Base-by-base conservation (phyloP, 108 stramenopile genomes). In the Nitzschia putrida region DNA sequence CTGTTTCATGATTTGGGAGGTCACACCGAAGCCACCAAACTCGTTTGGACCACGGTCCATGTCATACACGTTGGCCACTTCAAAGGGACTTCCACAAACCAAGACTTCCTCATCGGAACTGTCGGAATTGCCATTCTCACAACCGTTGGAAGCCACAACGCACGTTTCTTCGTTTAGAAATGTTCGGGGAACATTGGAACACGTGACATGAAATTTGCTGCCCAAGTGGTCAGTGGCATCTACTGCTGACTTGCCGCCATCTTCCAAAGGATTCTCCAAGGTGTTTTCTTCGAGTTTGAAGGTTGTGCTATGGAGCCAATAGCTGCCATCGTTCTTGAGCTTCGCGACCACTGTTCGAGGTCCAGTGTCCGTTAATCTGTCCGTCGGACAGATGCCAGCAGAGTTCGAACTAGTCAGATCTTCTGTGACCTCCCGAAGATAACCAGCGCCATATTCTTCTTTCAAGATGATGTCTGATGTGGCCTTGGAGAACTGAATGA, bases 81-180 rank as follows among this genome's bases (percentile, higher is more conserved):
- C 83, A 40, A 59, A 64, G 25, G 74, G 78, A 8, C 74, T 76
- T 37, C 80, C 80, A 72, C 83, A 84, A 34, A 78, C 74, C 5
- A 76, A 40, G n/a, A n/a, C n/a, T n/a, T n/a, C n/a, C n/a, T n/a
- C n/a, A 34, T 44, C 78, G 68, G 47, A 6, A 49, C 6, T 41
- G 18, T 42, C 42, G 10, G 41, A 41, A 20, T 41, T 41, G 11
- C 42, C 41, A 41, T n/a, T 22, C 8, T 63, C 40, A 14, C 61
- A 63, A 18, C 40, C 61, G 20, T 47, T 16, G 26, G 64, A 34
- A 16, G 76, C 69, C 38, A 85, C 40, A 43, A 51, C 45, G 68
- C 85, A 86, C 24, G 14, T 20, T 23, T 83, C 64, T 68, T 86
- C 85, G 57, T 86, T 86, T 18, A 83, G 40, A 51, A 83, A 86